phyloP scores from a whole-genome alignment of 169 alveolate species.

The Eimeria acervulina region DNA sequence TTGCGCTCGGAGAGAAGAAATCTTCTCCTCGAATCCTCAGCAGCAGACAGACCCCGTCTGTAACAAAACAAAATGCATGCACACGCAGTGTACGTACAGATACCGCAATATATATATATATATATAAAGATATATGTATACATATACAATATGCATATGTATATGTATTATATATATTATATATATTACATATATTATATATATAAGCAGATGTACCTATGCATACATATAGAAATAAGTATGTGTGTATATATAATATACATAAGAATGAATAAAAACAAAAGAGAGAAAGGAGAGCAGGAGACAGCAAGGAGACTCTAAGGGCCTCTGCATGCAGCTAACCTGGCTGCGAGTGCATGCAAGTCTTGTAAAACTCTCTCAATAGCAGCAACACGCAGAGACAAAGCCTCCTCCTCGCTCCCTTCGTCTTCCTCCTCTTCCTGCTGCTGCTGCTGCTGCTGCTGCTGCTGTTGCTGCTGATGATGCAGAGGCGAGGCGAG shows the following conservation, averaged over 20 bases:
- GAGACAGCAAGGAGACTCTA: too few relatives aligned
- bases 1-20: background rate
- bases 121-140: too few relatives aligned
- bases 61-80: too few relatives aligned
- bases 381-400: background rate
- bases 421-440: background rate
- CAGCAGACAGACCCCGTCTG: conserved; percentile 11
- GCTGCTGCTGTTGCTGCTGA: conserved; percentile 7
- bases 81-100: too few relatives aligned
- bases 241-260: too few relatives aligned
- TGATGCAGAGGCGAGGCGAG: background rate
- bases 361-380: background rate
- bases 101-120: background rate
- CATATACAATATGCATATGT: too few relatives aligned
- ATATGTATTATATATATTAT: too few relatives aligned
- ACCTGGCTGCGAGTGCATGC: conserved; percentile 1
- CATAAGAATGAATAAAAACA: too few relatives aligned
- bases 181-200: too few relatives aligned
- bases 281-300: too few relatives aligned
- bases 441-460: background rate
- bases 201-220: too few relatives aligned
- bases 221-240: too few relatives aligned
- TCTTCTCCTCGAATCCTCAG: background rate
- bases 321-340: conserved; percentile 8
- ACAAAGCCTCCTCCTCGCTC: background rate